Percentiles rank a stretch among this genome's conserved stretches.
phyloP scores from a whole-genome alignment of 805 yeast genomes.

The Phaffomyces opuntiae region DNA sequence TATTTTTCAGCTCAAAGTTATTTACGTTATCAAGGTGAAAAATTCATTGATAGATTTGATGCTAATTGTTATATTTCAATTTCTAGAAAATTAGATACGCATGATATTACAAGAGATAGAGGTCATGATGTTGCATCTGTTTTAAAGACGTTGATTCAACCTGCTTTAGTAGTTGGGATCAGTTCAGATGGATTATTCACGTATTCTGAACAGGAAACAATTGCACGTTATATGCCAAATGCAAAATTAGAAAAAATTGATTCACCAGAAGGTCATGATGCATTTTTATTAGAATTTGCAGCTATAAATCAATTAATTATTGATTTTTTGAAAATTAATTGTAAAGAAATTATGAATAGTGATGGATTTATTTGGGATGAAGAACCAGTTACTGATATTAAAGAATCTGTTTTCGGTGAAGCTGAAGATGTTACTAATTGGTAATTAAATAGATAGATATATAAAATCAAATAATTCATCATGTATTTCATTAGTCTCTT shows the following conservation, averaged over 20 bases:
- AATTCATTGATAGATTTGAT: constrained; percentile 84
- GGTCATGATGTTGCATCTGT: constrained; percentile 38
- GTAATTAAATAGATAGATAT: constrained; percentile 32
- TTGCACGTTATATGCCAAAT: constrained; percentile 70
- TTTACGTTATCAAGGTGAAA: constrained; percentile 87
- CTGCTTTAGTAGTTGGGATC: constrained; percentile 82
- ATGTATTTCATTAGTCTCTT: not conserved
- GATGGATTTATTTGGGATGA: constrained; percentile 38
- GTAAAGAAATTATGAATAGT: constrained; percentile 51
- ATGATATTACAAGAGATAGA: constrained; percentile 82
- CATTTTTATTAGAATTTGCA: constrained; percentile 84
- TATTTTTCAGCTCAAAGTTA: constrained; percentile 95
- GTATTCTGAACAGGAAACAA: constrained; percentile 78
- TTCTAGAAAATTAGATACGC: constrained; percentile 90
- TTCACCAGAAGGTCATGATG: constrained; percentile 97
- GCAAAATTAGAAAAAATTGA: constrained; percentile 63
- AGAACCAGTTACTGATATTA: constrained; percentile 35
- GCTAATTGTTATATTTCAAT: constrained; percentile 95
- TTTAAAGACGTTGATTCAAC: constrained; percentile 55
- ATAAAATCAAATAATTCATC: not conserved
- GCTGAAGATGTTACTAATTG: constrained; percentile 92
- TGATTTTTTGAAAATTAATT: constrained; percentile 52
- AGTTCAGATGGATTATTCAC: constrained; percentile 91
- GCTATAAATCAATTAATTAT: constrained; percentile 67
- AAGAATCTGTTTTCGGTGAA: constrained; percentile 81